Evolutionary conservation across 495 filamentous ascomycete species (phyloP).

Genomic region (Daldinia concentrica): DNA sequence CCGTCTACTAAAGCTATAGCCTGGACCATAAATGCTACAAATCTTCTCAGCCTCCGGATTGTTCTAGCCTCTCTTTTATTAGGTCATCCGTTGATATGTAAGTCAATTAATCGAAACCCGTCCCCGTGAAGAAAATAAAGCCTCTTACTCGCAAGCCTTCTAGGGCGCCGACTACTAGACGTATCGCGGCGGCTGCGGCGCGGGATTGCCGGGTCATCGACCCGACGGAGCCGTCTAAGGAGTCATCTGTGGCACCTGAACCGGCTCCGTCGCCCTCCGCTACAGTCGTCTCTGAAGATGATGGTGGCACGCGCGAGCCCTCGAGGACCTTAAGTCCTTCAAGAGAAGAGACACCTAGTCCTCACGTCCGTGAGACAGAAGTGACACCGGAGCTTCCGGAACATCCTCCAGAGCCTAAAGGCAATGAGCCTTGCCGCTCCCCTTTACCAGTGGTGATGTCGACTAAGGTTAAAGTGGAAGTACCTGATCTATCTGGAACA

Average conservation of each 20-base stretch:
- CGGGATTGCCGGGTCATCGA: conserved; percentile 17
- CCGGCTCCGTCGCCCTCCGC: background rate
- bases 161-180: conserved; percentile 26
- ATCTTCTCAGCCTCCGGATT: background rate
- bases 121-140: background rate
- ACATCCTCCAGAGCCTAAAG: background rate
- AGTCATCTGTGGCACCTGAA: background rate
- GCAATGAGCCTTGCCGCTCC: conserved; percentile 7
- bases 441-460: background rate
- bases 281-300: background rate
- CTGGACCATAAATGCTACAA: no score
- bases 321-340: conserved; percentile 14
- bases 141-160: conserved; percentile 21
- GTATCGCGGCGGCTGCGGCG: background rate
- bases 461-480: conserved; percentile 1
- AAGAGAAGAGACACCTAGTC: conserved; percentile 10
- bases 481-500: background rate
- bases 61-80: background rate
- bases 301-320: background rate
- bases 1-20: no score
- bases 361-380: background rate
- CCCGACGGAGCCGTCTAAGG: conserved; percentile 3
- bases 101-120: background rate
- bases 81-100: background rate
- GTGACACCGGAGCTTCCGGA: conserved; percentile 14